Base-by-base conservation (phyloP, 2,329 filamentous ascomycete species). In the Fusarium verticillioides region DNA sequence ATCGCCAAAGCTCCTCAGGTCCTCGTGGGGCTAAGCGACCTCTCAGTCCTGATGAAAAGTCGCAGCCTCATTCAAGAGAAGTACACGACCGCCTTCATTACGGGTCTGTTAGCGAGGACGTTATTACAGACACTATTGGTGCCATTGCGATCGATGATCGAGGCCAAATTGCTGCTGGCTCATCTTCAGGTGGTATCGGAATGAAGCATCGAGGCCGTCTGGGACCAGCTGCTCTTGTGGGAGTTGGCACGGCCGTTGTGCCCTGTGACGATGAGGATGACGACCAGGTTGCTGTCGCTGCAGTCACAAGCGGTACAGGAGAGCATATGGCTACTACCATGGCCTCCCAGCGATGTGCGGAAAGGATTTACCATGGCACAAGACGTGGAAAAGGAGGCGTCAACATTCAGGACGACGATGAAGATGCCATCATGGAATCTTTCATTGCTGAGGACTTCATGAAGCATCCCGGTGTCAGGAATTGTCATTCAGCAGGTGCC, bases 241-340 rank as follows among this genome's bases (percentile, higher is more conserved):
- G 96, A 12, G 90, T 98, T 60, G 96, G 96, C 63, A 96, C 95
- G 26, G 93, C 94, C 40, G 92, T 99, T 34, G 89, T 98, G n/a
- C 96, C 96, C 4, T 85, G 87, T 32, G 90, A 95, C 70, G 85
- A 89, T 4, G 87, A 89, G 36, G 95, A 98, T 78, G 85, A 89
- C 11, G 90, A 94, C 5, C 85, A 87, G 50, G 87, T 90, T 12
- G 90, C 88, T 50, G 94, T 97, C 34, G 96, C 94, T 36, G 91
- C 92, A 32, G 94, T 98, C 28, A 97, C 95, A 43, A 97, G 94
- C 79, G 96, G 96, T 34, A 99, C 96, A 6, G 96, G 96, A 53
- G 96, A 99, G 83, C 96, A 99, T 80, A 99, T 99, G 93, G 94
- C 95, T 40, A 98, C 96, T 1, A 97, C 95, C 1, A 92, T 97